Base-by-base conservation (phyloP, 2,329 filamentous ascomycete genomes). In the Tolypocladium endophyticum region DNA sequence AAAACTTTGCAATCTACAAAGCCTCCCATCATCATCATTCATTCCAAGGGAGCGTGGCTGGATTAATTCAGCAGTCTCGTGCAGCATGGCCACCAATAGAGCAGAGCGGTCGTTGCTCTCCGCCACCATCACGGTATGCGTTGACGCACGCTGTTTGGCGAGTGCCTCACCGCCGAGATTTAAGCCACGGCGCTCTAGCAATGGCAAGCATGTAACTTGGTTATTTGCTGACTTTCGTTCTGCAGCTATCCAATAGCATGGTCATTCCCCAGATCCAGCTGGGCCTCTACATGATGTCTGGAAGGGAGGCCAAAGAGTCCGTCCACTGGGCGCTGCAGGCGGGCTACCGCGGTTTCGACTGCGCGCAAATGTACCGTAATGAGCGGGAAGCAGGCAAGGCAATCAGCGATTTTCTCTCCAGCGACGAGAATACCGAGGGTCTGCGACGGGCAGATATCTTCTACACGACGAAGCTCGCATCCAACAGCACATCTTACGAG, bases 401-500 rank as follows among this genome's bases (percentile, higher is more conserved):
- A 11, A 87, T 94, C 62, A 70, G 71, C 3, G 74, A 78, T 25
- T 89, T 82, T 65, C 73, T 89, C 4, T 67, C 72, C 43, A 74
- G 76, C 58, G 74, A 73, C 30, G 73, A 75, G 16, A 83, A 84
- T 63, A 74, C 71, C 0, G 66, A 76, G 0, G 78, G 76, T 0
- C 70, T 91, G 35, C 81, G 77, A 63, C 81, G 90, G 6, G 81
- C 86, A 60, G 85, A 92, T 67, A 77, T 94, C 58, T 90, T 90
- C 72, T 92, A 90, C 71, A 94, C 90, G 0, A 88, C 87, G 41
- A 95, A 94, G 75, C 79, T 94, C 18, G 85, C 84, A 1, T 84
- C 80, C 60, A 89, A 86, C 68, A 76, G 75, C 66, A 78, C 78
- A 1, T 80, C 81, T 5, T 93, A 92, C 71, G 81, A 87, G n/a